Base-by-base conservation (phyloP, 2,329 filamentous ascomycete species). In the Nemania diffusa region DNA sequence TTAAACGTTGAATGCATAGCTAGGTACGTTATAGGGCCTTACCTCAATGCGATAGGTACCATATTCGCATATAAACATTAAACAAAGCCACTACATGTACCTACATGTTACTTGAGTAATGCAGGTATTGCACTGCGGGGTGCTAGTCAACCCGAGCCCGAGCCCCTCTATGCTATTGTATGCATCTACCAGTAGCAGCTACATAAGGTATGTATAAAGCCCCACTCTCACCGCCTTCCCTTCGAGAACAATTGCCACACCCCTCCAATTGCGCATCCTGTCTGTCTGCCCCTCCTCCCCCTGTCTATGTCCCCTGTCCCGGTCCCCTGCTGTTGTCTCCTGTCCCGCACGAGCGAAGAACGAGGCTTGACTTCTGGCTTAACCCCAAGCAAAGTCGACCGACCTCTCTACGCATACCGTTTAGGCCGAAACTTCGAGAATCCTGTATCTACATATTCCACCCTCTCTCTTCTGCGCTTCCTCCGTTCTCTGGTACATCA, bases 361-460 rank as follows among this genome's bases (percentile, higher is more conserved):
- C 24, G 27, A 52, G 24, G 50, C 24, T 32, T 22, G 27, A 32
- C 24, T 52, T 17, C n/a, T 50, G n/a, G n/a, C 52, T 24, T 27
- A 17, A 40, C 27, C 52, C 22, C 6, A n/a, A n/a, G n/a, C n/a
- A n/a, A 53, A 29, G 20, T 48, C 17, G 20, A 24, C 44, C 20
- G 17, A 26, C 15, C 5, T 7, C 29, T 46, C 22, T 52, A 20
- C n/a, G n/a, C 5, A 3, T 3, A 34, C 29, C 51, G 34, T 20
- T 65, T 53, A 22, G 62, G 57, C 62, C 56, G 65, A 68, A 68
- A 65, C 64, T 65, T 65, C 62, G 51, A 67, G 57, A 64, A 64
- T 40, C 17, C 17, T 9, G 51, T 27, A 26, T 63, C 27, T 17
- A 29, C 15, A 3, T n/a, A 8, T 55, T 27, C 11, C 50, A 58